Conservation (phyloP, 345 rosid genomes). For the Euphorbia tirucalli region DNA sequence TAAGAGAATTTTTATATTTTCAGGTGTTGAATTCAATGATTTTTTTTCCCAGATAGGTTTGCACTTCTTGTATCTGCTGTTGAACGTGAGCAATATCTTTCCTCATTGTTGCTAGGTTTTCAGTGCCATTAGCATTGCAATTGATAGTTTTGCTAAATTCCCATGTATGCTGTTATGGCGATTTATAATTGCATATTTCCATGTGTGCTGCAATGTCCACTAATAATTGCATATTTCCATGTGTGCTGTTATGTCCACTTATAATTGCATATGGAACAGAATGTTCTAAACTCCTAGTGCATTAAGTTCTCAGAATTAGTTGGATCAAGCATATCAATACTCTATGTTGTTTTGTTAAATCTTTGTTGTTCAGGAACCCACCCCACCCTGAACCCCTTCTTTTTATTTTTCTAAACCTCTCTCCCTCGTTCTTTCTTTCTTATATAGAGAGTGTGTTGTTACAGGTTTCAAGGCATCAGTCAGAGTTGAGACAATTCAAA, state of each 20-base stretch:
- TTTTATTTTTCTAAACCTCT: not conserved
- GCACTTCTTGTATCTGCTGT: not conserved
- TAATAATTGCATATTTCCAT: not conserved
- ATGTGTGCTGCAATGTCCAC: not conserved
- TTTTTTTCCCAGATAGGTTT: not conserved
- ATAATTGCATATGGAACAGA: not conserved
- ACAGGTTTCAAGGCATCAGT: constrained; percentile 57
- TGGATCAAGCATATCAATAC: not conserved
- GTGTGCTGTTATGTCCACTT: not conserved
- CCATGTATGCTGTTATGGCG: not conserved
- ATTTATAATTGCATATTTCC: not conserved
- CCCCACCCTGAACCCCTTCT: no score
- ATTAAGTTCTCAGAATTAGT: not conserved
- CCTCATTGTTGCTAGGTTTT: not conserved
- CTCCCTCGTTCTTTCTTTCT: not conserved
- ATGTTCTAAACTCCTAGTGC: not conserved
- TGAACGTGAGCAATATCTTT: not conserved
- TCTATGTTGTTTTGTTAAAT: not conserved
- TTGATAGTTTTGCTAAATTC: not conserved
- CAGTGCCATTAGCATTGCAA: not conserved
- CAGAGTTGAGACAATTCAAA: constrained; percentile 40
- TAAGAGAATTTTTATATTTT: not conserved
- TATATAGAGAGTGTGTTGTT: not conserved
- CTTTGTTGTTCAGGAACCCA: not conserved
- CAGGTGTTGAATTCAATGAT: not conserved